Evolutionary conservation across 805 yeast genomes (phyloP), one percentile per base, ranked within the genome.

Genomic region (Cyberlindnera maritima): DNA sequence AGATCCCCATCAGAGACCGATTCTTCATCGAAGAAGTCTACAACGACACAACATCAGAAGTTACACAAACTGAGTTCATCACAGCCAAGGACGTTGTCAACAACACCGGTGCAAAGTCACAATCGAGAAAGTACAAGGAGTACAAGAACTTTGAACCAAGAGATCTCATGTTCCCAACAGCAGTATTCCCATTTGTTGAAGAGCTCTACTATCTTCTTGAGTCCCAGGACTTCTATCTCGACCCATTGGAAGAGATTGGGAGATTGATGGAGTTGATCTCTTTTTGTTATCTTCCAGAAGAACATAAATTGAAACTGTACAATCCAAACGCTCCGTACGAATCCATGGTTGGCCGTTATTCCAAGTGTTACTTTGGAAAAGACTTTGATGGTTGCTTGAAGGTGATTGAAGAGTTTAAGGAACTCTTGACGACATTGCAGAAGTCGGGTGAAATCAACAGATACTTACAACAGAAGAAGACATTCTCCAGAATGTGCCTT

Each of bases 231-330:
- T 78, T 79, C 44, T 81, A 76, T 48, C 69, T 80, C 35, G 81
- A 83, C 57, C 88, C 90, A 4, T 66, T 81, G 39, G 75, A 70
- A 41, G 92, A 85, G 55, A 71, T 85, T 44, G 83, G 80, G 4
- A 69, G 69, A 45, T 59, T 65, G 23, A 76, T 78, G 75, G 79
- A 72, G 41, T 44, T 74, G 32, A 58, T 66, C 14, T 67, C 80
- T 0, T 25, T 58, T 20, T 55, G 61, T 11, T 76, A 64, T 52
- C 65, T 78, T 28, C 80, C 80, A 0, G 62, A 64, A 15, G 60
- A 60, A 2, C 62, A 66, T 35, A 57, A 59, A 35, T 33, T 45
- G 7, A 53, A 65, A 50, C 67, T 74, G 26, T 59, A 67, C 32
- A 63, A 74, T 42, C 60, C 67, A 17, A 50, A 60, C 17, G 54